Evolutionary conservation across 108 stramenopile genomes (phyloP), one percentile per base, ranked within the genome.

Genomic region (Chaetoceros muelleri): DNA sequence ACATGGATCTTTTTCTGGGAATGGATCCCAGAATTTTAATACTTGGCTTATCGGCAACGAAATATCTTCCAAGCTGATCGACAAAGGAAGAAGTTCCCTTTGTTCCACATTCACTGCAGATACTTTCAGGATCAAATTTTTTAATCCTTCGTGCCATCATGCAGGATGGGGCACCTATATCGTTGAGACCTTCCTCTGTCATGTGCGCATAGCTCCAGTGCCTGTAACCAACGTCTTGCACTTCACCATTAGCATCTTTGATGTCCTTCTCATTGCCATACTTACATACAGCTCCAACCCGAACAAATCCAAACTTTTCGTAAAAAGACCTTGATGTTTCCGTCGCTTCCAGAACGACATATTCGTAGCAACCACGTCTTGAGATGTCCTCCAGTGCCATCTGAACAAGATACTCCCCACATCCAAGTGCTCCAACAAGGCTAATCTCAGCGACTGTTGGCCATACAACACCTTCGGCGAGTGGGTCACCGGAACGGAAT

Each of bases 171-270:
- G 77, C 84, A 23, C 84, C 84, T 46, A 79, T 79, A 48, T 66
- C 34, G 24, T 74, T 57, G 1, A 85, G 47, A 23, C 61, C 66
- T 18, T 68, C 51, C 17, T 67, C 55, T 13, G 70, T 65, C 61
- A 79, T 80, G 53, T 81, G 76, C 3, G 73, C 72, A 61, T 77
- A 78, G 1, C 79, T 81, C 84, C 84, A 85, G 52, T 85, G 84
- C 0, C 84, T 66, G 52, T 81, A 85, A 25, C 84, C 80, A 26
- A 76, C 70, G 46, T 71, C 30, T 45, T 46, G 18, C 27, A 54
- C 28, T 55, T 48, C 34, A 1, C 53, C 20, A 1, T 27, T 44
- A 3, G 54, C 44, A 20, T 17, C 53, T 23, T 25, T 27, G 31
- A 21, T 45, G 44, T 44, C 48, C 7, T 46, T 54, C 10, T 48